Evolutionary conservation across 139 green algal genomes (phyloP), one percentile per base, ranked within the genome.

Genomic region (Chlamydomonas urium): DNA sequence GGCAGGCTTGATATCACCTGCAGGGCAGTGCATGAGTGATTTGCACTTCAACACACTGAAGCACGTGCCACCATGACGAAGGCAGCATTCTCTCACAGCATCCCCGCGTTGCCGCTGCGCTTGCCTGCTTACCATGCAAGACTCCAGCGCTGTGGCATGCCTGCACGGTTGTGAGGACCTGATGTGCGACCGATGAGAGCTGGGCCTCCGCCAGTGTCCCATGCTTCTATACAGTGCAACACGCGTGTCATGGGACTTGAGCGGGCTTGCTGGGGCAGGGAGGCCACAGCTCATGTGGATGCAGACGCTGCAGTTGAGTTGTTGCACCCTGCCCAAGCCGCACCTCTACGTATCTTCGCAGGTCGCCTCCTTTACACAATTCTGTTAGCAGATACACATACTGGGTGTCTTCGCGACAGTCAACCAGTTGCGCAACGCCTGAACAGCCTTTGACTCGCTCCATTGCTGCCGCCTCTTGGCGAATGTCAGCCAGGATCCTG

Each of bases 311-410:
- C n/a, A n/a, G n/a, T n/a, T n/a, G n/a, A n/a, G n/a, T n/a, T n/a
- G n/a, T n/a, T n/a, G n/a, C n/a, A n/a, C n/a, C n/a, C n/a, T n/a
- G n/a, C n/a, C n/a, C n/a, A n/a, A n/a, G n/a, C n/a, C 78, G 37
- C 57, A 86, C 81, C 26, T 87, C 81, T 1, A 34, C 63, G 23
- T 81, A 81, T 19, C 80, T 70, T 73, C 85, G 82, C 26, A 88
- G 62, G 74, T 88, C 82, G 0, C 82, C 82, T 8, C 82, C 82
- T 4, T 32, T n/a, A 53, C 82, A 88, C 3, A 81, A 66, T 38
- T 83, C 78, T 1, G 79, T 88, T 4, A 88, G 76, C 0, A 88
- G 33, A 36, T 75, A 67, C 2, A 83, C 71, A 19, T 80, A 59
- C 4, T 78, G 63, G 23, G 65, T 63, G 38, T 75, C 69, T 42